Percentiles rank a stretch among this genome's conserved stretches.
These are phyloP conservation scores for Fusarium keratoplasticum DNA, from an alignment of 2,329 filamentous ascomycete species.

Conservation along the genomic window DNA sequence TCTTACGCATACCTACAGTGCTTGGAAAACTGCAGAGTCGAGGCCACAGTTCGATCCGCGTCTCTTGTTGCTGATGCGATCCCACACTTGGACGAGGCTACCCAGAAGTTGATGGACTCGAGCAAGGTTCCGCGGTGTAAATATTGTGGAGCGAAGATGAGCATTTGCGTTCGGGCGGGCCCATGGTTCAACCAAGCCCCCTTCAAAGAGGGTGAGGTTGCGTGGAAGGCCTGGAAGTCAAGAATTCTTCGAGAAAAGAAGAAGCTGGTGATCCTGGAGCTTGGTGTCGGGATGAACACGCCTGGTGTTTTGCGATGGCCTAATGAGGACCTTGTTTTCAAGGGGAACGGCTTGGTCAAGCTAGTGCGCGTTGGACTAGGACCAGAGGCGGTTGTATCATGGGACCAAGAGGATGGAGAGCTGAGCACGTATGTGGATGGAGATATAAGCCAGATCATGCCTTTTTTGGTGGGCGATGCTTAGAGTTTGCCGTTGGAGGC, in stretches of 20 bases:
- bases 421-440: constrained; percentile 38
- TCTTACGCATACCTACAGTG: constrained; percentile 28
- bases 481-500: neutral
- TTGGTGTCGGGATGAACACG: constrained; percentile 40
- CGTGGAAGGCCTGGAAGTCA: constrained; percentile 23
- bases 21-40: constrained; percentile 30
- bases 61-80: constrained; percentile 20
- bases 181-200: constrained; percentile 35
- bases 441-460: constrained; percentile 17
- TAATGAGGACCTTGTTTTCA: constrained; percentile 33
- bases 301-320: constrained; percentile 40
- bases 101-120: constrained; percentile 23
- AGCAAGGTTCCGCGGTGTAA: constrained; percentile 25
- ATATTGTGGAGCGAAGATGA: constrained; percentile 38
- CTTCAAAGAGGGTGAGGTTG: constrained; percentile 18
- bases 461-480: neutral
- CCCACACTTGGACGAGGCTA: constrained; percentile 14
- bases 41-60: constrained; percentile 14
- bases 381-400: constrained; percentile 33
- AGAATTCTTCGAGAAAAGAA: constrained; percentile 19
- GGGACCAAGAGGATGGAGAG: constrained; percentile 30
- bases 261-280: constrained; percentile 34
- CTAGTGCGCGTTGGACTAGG: constrained; percentile 36
- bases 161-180: constrained; percentile 36
- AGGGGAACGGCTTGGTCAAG: constrained; percentile 22